These are phyloP conservation scores for Pholiota conissans DNA, from an alignment of 768 basidiomycete genomes.

Conservation along the genomic window DNA sequence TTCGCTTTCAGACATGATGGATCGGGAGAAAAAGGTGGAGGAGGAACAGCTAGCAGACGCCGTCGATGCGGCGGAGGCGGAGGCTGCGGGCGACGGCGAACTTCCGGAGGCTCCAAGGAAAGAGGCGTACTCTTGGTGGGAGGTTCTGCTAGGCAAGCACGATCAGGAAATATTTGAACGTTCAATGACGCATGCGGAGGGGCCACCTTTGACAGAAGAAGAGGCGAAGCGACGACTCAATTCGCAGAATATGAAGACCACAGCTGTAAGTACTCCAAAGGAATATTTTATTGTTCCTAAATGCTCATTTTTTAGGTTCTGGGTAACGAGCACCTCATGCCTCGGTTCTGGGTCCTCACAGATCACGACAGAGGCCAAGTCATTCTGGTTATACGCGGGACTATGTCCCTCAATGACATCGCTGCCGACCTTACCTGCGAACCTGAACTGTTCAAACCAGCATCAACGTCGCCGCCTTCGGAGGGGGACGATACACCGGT, in stretches of 20 bases:
- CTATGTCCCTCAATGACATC: constrained; percentile 86
- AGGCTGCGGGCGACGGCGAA: constrained; percentile 46
- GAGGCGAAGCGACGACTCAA: constrained; percentile 27
- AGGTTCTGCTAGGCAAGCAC: constrained; percentile 75
- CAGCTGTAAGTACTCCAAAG: constrained; percentile 39
- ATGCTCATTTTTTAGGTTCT: constrained; percentile 37
- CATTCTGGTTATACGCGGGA: constrained; percentile 77
- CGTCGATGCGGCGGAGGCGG: constrained; percentile 70
- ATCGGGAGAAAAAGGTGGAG: constrained; percentile 49
- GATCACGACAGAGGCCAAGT: constrained; percentile 75
- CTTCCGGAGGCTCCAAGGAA: constrained; percentile 46
- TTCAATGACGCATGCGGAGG: constrained; percentile 39
- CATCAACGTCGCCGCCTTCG: constrained; percentile 31
- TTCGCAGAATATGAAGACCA: constrained; percentile 48
- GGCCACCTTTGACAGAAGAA: constrained; percentile 10
- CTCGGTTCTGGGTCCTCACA: constrained; percentile 84
- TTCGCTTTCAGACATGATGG: constrained; percentile 26
- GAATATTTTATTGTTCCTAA: background rate
- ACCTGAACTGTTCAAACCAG: constrained; percentile 63
- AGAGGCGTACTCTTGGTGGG: constrained; percentile 77
- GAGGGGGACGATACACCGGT: constrained; percentile 32
- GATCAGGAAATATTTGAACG: constrained; percentile 82
- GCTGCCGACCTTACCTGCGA: constrained; percentile 87
- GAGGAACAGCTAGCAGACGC: constrained; percentile 64
- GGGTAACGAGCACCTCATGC: constrained; percentile 71